Base-by-base conservation (phyloP, 2,329 filamentous ascomycete species). In the Emmonsiellopsis sp. region DNA sequence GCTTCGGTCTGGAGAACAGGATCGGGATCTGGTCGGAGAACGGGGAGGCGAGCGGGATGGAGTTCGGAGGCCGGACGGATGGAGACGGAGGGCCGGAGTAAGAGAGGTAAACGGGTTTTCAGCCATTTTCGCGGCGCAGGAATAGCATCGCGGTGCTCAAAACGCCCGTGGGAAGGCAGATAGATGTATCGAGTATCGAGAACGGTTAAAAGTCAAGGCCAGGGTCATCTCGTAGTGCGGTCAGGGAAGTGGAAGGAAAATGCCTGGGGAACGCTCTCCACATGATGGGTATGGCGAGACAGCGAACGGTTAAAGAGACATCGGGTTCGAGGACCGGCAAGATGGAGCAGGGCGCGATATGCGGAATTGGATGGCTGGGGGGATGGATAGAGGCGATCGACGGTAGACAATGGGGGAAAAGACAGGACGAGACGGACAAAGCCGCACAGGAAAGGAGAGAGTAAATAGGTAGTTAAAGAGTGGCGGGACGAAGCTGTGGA, bases 1-100 rank as follows among this genome's bases (percentile, higher is more conserved):
- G 54, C 61, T 67, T 55, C 70, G 67, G 20, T 69, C 67, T 13
- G 72, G 70, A 20, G 69, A 71, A 45, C 65, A 64, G 30, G 70
- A 67, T n/a, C 66, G 63, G 47, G 70, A 67, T 30, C 62, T 64
- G 8, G 70, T 67, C 53, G 63, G 61, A 9, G 62, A 59, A 34
- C 65, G 64, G 16, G 61, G 57, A 37, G 61, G 57, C 13, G 62
- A 57, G 53, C 65, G 44, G 59, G 61, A 38, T 61, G 62, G 59
- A 41, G 53, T 45, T 38, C 32, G 7, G 9, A 38, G 10, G 15
- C 11, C 16, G 7, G 46, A 40, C 7, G 46, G 46, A 13, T 32
- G 46, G 57, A 67, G 52, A 65, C 63, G 34, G 58, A 65, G 50
- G 59, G 62, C 40, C 59, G 67, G 59, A 59, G 55, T 53, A 57